Percentiles rank a stretch among this genome's conserved stretches.
phyloP scores from a whole-genome alignment of 2,329 filamentous ascomycete species.

The Truncatella angustata region DNA sequence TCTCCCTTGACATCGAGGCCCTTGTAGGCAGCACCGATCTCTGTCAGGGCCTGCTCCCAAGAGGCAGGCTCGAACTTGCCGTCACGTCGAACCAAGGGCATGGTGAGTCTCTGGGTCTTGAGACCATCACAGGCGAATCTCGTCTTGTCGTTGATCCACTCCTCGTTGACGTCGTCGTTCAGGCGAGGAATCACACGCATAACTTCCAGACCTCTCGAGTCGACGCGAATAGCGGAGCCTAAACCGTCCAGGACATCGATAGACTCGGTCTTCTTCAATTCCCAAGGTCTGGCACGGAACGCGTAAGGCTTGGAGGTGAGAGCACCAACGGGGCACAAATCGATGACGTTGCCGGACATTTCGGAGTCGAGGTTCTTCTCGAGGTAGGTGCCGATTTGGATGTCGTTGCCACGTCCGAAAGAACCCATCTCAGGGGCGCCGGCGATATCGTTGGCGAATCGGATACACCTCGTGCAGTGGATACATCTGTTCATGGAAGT shows the following conservation, averaged over 20 bases:
- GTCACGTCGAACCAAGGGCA: conserved; percentile 82
- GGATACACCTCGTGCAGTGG: conserved; percentile 96
- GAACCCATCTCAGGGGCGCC: conserved; percentile 95
- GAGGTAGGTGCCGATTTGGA: conserved; percentile 97
- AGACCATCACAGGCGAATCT: conserved; percentile 95
- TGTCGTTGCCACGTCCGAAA: conserved; percentile 90
- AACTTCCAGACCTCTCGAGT: conserved; percentile 90
- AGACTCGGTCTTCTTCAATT: conserved; percentile 92
- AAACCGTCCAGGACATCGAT: conserved; percentile 92
- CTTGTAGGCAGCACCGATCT: conserved; percentile 79
- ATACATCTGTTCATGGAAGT: conserved; percentile 99
- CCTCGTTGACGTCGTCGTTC: conserved; percentile 98
- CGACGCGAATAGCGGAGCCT: conserved; percentile 91
- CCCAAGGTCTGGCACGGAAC: conserved; percentile 95
- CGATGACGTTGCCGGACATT: conserved; percentile 95
- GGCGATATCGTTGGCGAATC: conserved; percentile 96
- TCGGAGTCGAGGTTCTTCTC: conserved; percentile 93
- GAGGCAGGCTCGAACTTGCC: conserved; percentile 89
- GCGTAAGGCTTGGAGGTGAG: conserved; percentile 97
- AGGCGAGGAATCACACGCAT: conserved; percentile 91
- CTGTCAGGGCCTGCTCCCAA: conserved; percentile 92
- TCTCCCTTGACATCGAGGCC: conserved; percentile 80
- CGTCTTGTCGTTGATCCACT: conserved; percentile 99
- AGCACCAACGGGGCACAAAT: conserved; percentile 95
- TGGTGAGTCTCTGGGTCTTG: conserved; percentile 93